Percentiles rank a stretch among this genome's conserved stretches.
Conservation (phyloP, 768 basidiomycete species). For the Sporobolomyces pararoseus region DNA sequence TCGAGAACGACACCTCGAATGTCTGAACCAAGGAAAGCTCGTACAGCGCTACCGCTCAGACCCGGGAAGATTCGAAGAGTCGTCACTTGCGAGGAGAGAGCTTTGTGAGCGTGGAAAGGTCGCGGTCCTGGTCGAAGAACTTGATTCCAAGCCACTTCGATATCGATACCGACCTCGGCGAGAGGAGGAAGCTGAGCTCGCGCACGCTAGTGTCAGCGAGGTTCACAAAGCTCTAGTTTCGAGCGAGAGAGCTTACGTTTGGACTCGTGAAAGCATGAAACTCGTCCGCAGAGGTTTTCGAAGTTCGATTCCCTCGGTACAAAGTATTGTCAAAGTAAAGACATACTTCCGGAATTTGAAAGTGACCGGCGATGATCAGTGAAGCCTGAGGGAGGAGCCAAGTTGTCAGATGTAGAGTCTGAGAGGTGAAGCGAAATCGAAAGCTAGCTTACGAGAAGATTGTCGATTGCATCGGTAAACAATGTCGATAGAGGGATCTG, state of each 20-base stretch:
- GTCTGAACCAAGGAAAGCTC: conserved; percentile 63
- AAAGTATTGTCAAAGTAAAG: conserved; percentile 87
- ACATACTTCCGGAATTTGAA: conserved; percentile 70
- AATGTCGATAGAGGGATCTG: conserved; percentile 88
- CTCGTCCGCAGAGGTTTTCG: neutral
- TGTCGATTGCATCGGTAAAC: conserved; percentile 83
- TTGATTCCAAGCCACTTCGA: conserved; percentile 78
- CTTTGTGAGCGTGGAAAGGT: conserved; percentile 76
- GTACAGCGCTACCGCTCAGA: conserved; percentile 56
- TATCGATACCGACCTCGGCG: conserved; percentile 75
- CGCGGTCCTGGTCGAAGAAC: conserved; percentile 74
- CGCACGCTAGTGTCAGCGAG: conserved; percentile 61
- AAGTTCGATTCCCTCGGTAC: conserved; percentile 58
- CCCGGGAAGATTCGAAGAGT: conserved; percentile 43
- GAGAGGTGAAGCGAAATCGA: neutral
- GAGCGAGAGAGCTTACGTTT: neutral
- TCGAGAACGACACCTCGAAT: conserved; percentile 75
- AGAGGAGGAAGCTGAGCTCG: conserved; percentile 48
- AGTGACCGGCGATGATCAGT: conserved; percentile 81
- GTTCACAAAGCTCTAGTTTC: no score
- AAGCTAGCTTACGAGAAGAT: conserved; percentile 60
- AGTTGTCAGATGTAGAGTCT: neutral
- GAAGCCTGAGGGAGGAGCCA: conserved; percentile 52
- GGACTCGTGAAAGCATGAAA: conserved; percentile 21
- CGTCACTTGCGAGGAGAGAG: conserved; percentile 77